Evolutionary conservation across 2,329 filamentous ascomycete genomes (phyloP), one percentile per base, ranked within the genome.

Genomic region (Mycocentrospora acerina): DNA sequence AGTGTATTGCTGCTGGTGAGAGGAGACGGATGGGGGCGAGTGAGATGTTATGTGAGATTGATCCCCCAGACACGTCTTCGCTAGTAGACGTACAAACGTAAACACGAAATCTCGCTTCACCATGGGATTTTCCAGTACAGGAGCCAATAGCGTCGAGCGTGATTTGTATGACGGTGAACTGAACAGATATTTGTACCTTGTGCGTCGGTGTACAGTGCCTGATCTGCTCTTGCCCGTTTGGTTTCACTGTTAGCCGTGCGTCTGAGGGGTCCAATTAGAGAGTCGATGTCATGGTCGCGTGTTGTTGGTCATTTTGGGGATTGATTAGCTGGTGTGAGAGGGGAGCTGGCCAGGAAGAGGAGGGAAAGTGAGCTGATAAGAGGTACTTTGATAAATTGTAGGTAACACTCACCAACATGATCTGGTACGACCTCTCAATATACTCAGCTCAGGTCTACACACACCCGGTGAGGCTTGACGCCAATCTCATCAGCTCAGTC

Each of bases 111-210:
- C 15, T 44, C 35, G 41, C 39, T 29, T 29, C 27, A 31, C 11
- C 14, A 25, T 14, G 19, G 9, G 19, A 32, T 29, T 22, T 14
- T 22, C 10, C 2, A 26, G 24, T n/a, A 32, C 33, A 27, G 18
- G 28, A 25, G 29, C 47, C 43, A 52, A 49, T 52, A 14, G 22
- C 7, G 37, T 17, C 7, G 12, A 24, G 26, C 15, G 24, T 26
- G 9, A 27, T 34, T 24, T 10, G 39, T 42, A 19, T 26, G 13
- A 45, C 29, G 24, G 44, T 43, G 42, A 46, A 43, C 16, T 14
- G 25, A 46, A 43, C 16, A 13, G 25, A 29, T 38, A 32, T 52
- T 53, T 48, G 46, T 40, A 16, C 34, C 28, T 28, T 29, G 27
- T 37, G 40, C 15, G 16, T 30, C 31, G 33, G 32, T 37, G 29